Base-by-base conservation (phyloP, 306 rosid species). In the Clitoria ternatea region DNA sequence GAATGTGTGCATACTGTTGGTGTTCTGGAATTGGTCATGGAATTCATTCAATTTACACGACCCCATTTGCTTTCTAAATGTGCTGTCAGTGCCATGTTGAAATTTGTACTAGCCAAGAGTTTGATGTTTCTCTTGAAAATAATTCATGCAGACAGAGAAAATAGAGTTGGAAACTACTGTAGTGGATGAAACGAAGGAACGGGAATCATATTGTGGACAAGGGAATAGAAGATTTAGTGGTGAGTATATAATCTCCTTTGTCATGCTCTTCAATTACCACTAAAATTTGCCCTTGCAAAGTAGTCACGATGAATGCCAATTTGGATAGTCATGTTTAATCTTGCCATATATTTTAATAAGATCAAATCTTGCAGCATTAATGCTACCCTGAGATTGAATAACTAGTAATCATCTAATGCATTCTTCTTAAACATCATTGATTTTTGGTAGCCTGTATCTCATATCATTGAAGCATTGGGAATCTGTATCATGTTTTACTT, bases 101-200 rank as follows among this genome's bases (percentile, higher is more conserved):
- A 67, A 68, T 43, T 45, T 69, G 67, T 56, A 9, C 60, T 29
- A 24, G 57, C 57, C 11, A 32, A 72, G 23, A 61, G 37, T 76
- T 83, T 37, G 50, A 49, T 47, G 76, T 30, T 26, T 74, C 61
- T 71, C 23, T 62, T 36, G 4, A 40, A 60, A 67, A 61, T 29
- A 66, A 54, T 32, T 60, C 74, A 50, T 70, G 84, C 86, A 94
- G 99, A 82, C 96, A 0, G 97, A 94, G 86, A 94, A 94, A 85
- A 91, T 94, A 79, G 97, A 94, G 89, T 76, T 94, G 86, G 99
- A 94, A 91, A 73, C 99, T 70, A 91, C 96, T 66, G 99, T 94
- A 24, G 96, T 94, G 60, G 99, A 94, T 76, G 99, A 94, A 89
- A 94, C 99, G 53, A 94, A 94, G 87, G 99, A 91, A 69, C 97